Evolutionary conservation across 1,284 basidiomycete species (phyloP), one percentile per base, ranked within the genome.

Genomic region (Trametes polyzona): DNA sequence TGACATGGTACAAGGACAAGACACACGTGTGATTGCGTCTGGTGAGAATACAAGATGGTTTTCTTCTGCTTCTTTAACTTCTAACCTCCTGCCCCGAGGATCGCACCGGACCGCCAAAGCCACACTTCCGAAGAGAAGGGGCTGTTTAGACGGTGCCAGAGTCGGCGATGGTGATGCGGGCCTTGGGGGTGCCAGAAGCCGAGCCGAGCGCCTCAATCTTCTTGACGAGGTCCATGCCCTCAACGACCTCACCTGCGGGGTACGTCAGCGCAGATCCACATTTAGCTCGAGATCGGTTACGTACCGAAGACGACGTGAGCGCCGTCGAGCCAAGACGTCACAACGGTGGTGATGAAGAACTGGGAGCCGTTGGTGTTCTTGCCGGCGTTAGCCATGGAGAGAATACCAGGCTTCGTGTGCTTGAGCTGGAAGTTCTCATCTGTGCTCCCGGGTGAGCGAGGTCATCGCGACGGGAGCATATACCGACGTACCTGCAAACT

Each of bases 351-450:
- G 77, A 92, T 84, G 69, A 87, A 84, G 74, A 73, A 71, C 71
- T 87, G 84, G 47, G 82, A 83, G 46, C 85, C 85, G 71, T 87
- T 87, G 58, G 84, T 87, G 78, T 90, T 85, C 67, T 82, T 82
- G 29, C 87, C 88, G 16, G 86, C 81, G 65, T 90, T 97, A 24
- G 95, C 95, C 94, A 96, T 96, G 55, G 91, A 93, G 42, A 97
- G 82, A 46, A 95, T 75, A 70, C 93, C 92, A n/a, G 87, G 83
- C 74, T 89, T 87, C 47, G 79, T 81, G 76, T 98, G 95, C 77
- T 89, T 91, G 53, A 88, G 62, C 33, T 73, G 57, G 73, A 98
- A 97, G 76, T 90, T 93, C 77, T 98, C 95, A 69, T 97, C 95
- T 83, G 66, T 63, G 33, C 37, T n/a, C 26, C 27, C 12, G 17